Conservation (phyloP, 108 stramenopile species). For the Nitzschia sp. region DNA sequence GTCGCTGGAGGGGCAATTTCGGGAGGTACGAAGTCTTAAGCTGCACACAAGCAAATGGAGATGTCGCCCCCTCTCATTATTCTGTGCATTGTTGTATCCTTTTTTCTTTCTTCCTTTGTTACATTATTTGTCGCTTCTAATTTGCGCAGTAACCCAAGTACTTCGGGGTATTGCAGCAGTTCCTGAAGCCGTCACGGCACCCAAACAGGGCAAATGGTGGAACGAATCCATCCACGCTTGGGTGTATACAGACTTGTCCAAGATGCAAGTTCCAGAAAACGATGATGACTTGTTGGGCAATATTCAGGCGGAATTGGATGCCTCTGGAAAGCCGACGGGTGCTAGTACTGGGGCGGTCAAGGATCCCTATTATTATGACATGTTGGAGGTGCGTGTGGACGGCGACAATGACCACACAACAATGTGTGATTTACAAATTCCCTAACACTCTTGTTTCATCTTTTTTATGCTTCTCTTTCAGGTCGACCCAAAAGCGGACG, state of each 20-base stretch:
- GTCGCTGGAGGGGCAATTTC: constrained; percentile 25
- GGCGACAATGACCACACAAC: no score
- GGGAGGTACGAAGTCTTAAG: constrained; percentile 6
- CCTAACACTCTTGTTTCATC: no score
- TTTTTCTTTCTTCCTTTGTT: no score
- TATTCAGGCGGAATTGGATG: constrained; percentile 48
- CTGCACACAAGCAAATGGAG: no score
- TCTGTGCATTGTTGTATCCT: no score
- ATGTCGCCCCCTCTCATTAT: no score
- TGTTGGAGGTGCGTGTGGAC: constrained; percentile 65
- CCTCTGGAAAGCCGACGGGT: constrained; percentile 7
- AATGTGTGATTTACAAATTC: no score
- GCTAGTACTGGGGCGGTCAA: constrained; percentile 48
- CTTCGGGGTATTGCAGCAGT: constrained; percentile 63
- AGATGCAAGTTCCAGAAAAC: constrained; percentile 57
- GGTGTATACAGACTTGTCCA: constrained; percentile 55
- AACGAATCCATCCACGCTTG: constrained; percentile 68
- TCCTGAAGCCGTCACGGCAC: constrained; percentile 62
- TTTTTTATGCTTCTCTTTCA: background rate
- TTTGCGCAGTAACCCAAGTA: constrained; percentile 37
- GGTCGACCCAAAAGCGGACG: constrained; percentile 59
- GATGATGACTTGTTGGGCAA: constrained; percentile 65
- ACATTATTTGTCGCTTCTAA: no score
- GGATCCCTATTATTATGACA: constrained; percentile 75
- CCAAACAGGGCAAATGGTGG: constrained; percentile 81